phyloP scores from a whole-genome alignment of 495 filamentous ascomycete genomes.

The Neurospora sp. region DNA sequence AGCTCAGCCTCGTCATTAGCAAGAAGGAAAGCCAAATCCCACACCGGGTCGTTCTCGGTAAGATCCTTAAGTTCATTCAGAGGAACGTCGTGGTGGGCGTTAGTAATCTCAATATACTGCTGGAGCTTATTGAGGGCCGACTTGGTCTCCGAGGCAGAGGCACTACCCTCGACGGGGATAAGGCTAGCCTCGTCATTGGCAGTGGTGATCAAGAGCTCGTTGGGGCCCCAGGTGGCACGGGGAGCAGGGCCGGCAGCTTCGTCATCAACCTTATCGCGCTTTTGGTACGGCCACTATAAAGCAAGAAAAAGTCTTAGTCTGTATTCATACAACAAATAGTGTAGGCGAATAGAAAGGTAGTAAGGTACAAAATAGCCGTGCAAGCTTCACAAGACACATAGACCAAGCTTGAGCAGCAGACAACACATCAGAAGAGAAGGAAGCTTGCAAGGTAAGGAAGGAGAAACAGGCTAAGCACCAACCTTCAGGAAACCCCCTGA shows the following conservation, averaged over 20 bases:
- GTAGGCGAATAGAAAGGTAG: conserved; percentile 16
- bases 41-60: conserved; percentile 52
- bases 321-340: conserved; percentile 17
- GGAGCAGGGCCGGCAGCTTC: conserved; percentile 44
- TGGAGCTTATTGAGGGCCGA: conserved; percentile 16
- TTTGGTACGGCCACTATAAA: conserved; percentile 78
- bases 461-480: conserved; percentile 48
- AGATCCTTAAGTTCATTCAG: conserved; percentile 12
- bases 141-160: not conserved
- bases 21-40: conserved; percentile 73
- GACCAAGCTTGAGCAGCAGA: conserved; percentile 4
- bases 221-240: conserved; percentile 69
- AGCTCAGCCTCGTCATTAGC: conserved; percentile 63
- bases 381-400: not conserved
- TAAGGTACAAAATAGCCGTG: conserved; percentile 14
- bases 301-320: conserved; percentile 33
- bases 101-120: conserved; percentile 19
- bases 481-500: conserved; percentile 39
- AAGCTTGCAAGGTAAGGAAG: conserved; percentile 52
- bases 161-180: conserved; percentile 11
- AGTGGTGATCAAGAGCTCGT: conserved; percentile 61
- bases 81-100: conserved; percentile 12
- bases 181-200: conserved; percentile 16
- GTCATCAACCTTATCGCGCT: conserved; percentile 56
- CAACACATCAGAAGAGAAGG: conserved; percentile 17